Conservation (phyloP, 169 alveolate species). For the Babesia sp. region DNA sequence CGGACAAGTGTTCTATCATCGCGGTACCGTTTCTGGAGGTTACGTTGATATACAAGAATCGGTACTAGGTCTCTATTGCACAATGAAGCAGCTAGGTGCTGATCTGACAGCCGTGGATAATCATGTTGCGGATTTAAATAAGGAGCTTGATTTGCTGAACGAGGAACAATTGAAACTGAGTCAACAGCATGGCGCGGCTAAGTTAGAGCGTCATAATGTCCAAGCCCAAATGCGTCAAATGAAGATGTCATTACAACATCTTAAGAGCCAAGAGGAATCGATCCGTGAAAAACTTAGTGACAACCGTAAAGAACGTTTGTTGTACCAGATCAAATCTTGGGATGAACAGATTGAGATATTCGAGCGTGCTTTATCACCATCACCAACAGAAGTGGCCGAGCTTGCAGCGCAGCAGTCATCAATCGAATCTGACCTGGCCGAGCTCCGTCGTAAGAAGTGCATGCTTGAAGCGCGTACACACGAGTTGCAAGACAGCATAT, state of each 20-base stretch:
- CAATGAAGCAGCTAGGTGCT: constrained; percentile 9
- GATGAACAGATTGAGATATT: constrained; percentile 31
- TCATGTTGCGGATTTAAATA: constrained; percentile 2
- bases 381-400: constrained; percentile 17
- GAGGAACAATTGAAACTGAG: constrained; percentile 10
- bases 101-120: constrained; percentile 13
- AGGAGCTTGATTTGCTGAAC: constrained; percentile 14
- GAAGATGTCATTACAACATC: constrained; percentile 34
- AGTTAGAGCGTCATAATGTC: not conserved
- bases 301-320: not conserved
- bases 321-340: constrained; percentile 33
- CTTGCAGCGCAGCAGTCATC: constrained; percentile 1
- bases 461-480: constrained; percentile 14
- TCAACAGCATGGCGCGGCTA: not conserved
- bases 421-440: not conserved
- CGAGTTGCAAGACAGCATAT: constrained; percentile 9
- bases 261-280: constrained; percentile 33
- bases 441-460: constrained; percentile 6
- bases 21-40: constrained; percentile 61
- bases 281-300: constrained; percentile 10
- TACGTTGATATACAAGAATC: constrained; percentile 38
- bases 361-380: not conserved
- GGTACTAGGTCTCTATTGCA: constrained; percentile 12
- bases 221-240: constrained; percentile 26
- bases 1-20: constrained; percentile 55